Percentiles rank a stretch among this genome's conserved stretches.
phyloP scores from a whole-genome alignment of 129 eudicot species.

The Apium graveolens region DNA sequence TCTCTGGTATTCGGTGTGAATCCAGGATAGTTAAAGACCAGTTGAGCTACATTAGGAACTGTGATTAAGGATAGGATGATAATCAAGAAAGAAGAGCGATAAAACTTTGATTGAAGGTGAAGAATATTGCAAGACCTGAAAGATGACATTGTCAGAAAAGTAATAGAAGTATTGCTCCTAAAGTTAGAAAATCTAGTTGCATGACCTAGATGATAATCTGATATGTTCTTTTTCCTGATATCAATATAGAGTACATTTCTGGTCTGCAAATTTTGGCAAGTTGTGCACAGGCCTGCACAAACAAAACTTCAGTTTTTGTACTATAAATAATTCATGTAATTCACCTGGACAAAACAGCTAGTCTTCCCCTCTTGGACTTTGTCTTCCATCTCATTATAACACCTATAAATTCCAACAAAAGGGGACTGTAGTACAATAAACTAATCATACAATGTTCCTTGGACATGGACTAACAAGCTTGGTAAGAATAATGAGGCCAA shows the following conservation, averaged over 20 bases:
- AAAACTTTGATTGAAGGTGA: neutral
- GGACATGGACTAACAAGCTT: neutral
- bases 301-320: neutral
- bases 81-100: neutral
- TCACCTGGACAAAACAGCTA: neutral
- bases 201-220: neutral
- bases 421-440: neutral
- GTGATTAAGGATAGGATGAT: conserved; percentile 3
- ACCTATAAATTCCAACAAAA: neutral
- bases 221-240: neutral
- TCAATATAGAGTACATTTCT: neutral
- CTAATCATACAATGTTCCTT: neutral
- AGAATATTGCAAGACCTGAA: neutral
- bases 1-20: conserved; percentile 20
- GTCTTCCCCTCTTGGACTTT: neutral
- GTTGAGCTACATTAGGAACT: conserved; percentile 13
- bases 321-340: neutral
- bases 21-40: conserved; percentile 19
- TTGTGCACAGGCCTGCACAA: conserved; percentile 8
- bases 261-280: conserved; percentile 13
- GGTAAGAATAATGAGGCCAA: neutral
- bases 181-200: neutral
- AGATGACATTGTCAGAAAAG: conserved; percentile 2
- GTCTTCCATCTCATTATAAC: neutral
- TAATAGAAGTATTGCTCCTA: neutral